phyloP scores from a whole-genome alignment of 805 yeast genomes.

The Starmerella apis region DNA sequence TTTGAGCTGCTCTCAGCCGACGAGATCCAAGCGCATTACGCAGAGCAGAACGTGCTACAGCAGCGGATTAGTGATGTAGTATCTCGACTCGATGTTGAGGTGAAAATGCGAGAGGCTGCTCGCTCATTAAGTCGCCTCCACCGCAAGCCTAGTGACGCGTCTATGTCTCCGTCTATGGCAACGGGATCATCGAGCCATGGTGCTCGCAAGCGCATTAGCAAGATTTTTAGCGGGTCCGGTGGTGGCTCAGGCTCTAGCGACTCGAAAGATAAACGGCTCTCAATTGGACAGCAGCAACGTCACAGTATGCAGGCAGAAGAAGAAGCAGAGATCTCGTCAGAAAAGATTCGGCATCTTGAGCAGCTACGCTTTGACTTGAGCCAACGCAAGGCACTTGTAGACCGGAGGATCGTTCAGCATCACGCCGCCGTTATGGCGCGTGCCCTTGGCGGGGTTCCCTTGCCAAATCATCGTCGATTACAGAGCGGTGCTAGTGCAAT shows the following conservation, averaged over 20 bases:
- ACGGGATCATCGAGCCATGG: not conserved
- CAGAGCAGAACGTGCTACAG: constrained; percentile 18
- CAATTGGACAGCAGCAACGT: constrained; percentile 16
- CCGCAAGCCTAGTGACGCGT: constrained; percentile 6
- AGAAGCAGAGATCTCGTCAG: constrained; percentile 19
- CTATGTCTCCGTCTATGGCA: not conserved
- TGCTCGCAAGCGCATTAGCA: constrained; percentile 4
- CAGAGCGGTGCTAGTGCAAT: constrained; percentile 11
- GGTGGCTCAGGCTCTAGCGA: not conserved
- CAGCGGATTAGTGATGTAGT: constrained; percentile 17
- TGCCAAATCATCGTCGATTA: constrained; percentile 20
- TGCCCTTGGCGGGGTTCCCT: constrained; percentile 19
- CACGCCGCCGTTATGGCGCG: constrained; percentile 25
- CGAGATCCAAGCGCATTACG: constrained; percentile 20
- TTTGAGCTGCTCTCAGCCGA: constrained; percentile 18
- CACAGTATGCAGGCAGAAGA: constrained; percentile 26
- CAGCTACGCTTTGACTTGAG: constrained; percentile 11
- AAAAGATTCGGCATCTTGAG: constrained; percentile 20
- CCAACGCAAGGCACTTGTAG: constrained; percentile 15
- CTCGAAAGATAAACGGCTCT: not conserved
- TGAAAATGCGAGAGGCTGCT: constrained; percentile 27
- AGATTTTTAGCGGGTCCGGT: constrained; percentile 1
- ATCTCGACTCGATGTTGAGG: constrained; percentile 23
- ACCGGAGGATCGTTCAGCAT: constrained; percentile 21
- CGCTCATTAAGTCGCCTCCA: constrained; percentile 21